phyloP scores from a whole-genome alignment of 139 green algal genomes.

The Chlamydomonas sp. region DNA sequence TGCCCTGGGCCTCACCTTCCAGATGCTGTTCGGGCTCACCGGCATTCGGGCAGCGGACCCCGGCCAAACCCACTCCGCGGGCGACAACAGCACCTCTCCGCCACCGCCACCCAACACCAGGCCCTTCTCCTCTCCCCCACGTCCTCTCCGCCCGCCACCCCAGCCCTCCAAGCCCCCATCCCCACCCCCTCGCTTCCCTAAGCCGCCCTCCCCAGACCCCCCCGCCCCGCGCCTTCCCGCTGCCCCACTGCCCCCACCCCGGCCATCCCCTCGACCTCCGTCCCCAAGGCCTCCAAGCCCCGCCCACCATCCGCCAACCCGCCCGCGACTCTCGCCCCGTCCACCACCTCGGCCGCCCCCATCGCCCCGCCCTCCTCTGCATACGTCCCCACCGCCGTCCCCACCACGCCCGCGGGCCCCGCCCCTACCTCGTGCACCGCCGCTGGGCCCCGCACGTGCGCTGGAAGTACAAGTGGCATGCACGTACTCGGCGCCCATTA shows the following conservation, averaged over 20 bases:
- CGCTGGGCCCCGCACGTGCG: too few relatives aligned
- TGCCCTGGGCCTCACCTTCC: too few relatives aligned
- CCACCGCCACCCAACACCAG: not conserved
- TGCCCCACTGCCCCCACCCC: not conserved
- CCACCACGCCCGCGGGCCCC: not conserved
- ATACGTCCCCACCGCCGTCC: not conserved
- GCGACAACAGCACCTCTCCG: not conserved
- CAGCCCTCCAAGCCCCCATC: not conserved
- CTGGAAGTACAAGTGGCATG: too few relatives aligned
- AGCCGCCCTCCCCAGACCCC: not conserved
- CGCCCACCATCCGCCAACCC: not conserved
- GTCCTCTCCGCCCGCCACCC: not conserved
- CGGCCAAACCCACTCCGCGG: not conserved
- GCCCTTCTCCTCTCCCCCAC: slow-evolving; percentile 13
- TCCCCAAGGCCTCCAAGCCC: not conserved
- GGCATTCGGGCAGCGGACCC: not conserved
- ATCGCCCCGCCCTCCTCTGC: not conserved
- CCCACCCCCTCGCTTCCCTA: not conserved
- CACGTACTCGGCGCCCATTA: too few relatives aligned
- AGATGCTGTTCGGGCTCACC: too few relatives aligned
- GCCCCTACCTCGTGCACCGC: not conserved
- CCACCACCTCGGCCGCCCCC: not conserved
- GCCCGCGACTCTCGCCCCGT: not conserved
- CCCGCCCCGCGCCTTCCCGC: not conserved
- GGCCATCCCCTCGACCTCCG: not conserved